Base-by-base conservation (phyloP, 352 stramenopile genomes). In the Phytophthora tubulina region DNA sequence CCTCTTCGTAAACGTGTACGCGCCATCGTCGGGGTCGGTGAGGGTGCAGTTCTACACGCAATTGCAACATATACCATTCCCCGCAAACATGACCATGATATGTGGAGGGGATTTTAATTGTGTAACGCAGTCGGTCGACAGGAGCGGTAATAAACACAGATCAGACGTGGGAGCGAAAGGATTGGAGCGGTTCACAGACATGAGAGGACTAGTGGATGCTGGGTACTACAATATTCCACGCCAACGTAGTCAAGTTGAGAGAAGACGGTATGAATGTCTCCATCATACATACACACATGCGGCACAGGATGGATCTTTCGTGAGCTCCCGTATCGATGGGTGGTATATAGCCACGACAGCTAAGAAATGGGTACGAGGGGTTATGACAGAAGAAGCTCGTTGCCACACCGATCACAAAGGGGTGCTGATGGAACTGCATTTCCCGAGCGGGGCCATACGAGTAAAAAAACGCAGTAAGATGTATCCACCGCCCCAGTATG, bases 181-280 rank as follows among this genome's bases (percentile, higher is more conserved):
- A 31, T 31, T 50, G 6, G n/a, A 5, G 30, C 5, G 2, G 2
- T 50, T 50, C n/a, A 10, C 30, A 31, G 44, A 50, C 7, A 27
- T 60, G 14, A 49, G n/a, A n/a, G n/a, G n/a, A n/a, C n/a, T n/a
- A n/a, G n/a, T 41, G 5, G 60, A 67, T 11, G 36, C 60, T 4
- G 60, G 60, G 10, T 60, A 59, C 33, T 41, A 46, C 30, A 59
- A 53, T 17, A 50, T 50, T 3, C 44, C 44, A 50, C 4, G 41
- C 6, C 36, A 15, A 17, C 10, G 1, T 5, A 33, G 3, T 31
- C 3, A 51, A 36, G 11, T 11, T 6, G 14, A 55, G 1, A 7
- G 27, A 7, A 6, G n/a, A 3, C 39, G 21, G 6, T 58, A 59
- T 30, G 49, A 48, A 3, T 10, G 10, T 1, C 3, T 42, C 2